Percentiles rank a stretch among this genome's conserved stretches.
Evolutionary conservation across 305 asterid genomes (phyloP).

Genomic region (Fraxinus baroniana): DNA sequence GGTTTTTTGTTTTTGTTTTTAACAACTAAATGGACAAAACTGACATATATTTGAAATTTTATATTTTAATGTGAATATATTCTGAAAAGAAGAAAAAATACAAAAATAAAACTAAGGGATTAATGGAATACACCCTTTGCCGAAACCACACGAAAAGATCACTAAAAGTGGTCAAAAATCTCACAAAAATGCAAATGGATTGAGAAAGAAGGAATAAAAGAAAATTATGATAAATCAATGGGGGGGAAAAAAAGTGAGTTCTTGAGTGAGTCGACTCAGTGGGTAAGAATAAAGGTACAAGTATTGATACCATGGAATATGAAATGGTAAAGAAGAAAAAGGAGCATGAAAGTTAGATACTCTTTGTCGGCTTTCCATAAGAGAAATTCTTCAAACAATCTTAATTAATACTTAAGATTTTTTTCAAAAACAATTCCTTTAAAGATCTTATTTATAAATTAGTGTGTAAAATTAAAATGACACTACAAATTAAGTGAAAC

Average conservation of each 20-base stretch:
- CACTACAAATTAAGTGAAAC: too few species aligned
- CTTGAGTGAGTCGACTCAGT: not conserved
- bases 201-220: not conserved
- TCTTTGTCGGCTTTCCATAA: constrained; percentile 49
- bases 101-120: not conserved
- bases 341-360: constrained; percentile 50
- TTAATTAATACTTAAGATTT: not conserved
- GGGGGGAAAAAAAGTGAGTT: not conserved
- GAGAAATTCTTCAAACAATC: constrained; percentile 12
- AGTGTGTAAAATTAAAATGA: not conserved
- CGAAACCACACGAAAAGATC: constrained; percentile 19
- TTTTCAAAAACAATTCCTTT: not conserved
- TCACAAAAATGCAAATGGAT: not conserved
- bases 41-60: not conserved
- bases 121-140: constrained; percentile 13
- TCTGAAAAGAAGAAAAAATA: not conserved
- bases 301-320: constrained; percentile 37
- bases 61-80: not conserved
- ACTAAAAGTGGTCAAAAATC: not conserved
- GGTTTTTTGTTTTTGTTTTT: not conserved
- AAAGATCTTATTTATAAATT: not conserved
- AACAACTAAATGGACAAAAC: not conserved
- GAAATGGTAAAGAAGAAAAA: constrained; percentile 37
- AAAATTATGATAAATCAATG: not conserved
- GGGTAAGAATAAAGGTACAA: constrained; percentile 12